phyloP scores from a whole-genome alignment of 108 stramenopile genomes.

The Schizochytrium sp. region DNA sequence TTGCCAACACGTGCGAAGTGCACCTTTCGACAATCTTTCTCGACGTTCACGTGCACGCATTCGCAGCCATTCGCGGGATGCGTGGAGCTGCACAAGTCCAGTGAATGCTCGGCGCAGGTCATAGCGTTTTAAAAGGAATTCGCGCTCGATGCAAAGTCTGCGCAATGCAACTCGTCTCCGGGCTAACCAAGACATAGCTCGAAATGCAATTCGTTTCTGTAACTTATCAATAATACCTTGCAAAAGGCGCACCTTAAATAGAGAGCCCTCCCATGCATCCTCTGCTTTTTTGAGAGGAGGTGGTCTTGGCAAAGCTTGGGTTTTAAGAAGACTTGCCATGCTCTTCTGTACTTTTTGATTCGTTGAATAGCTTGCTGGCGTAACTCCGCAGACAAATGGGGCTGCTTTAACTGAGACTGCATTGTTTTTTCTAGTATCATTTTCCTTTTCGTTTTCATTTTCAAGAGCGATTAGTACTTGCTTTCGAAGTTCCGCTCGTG shows the following conservation, averaged over 20 bases:
- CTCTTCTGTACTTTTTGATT: background rate
- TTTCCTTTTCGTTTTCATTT: background rate
- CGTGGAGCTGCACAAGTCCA: background rate
- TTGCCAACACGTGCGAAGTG: background rate
- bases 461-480: background rate
- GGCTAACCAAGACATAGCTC: background rate
- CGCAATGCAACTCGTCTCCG: background rate
- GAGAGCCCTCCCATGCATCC: background rate
- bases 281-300: background rate
- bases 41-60: background rate
- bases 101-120: background rate
- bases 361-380: background rate
- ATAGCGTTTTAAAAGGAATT: background rate
- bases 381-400: slow-evolving; percentile 1
- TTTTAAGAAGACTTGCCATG: background rate
- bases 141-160: background rate
- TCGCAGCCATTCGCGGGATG: background rate
- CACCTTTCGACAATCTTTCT: background rate
- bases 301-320: background rate
- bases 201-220: slow-evolving; percentile 4
- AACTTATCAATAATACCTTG: slow-evolving; percentile 1
- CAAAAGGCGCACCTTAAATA: background rate
- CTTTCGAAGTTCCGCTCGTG: background rate
- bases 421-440: background rate
- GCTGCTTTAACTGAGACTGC: background rate